phyloP scores from a whole-genome alignment of 495 filamentous ascomycete genomes.

The Usnea hakonensis region DNA sequence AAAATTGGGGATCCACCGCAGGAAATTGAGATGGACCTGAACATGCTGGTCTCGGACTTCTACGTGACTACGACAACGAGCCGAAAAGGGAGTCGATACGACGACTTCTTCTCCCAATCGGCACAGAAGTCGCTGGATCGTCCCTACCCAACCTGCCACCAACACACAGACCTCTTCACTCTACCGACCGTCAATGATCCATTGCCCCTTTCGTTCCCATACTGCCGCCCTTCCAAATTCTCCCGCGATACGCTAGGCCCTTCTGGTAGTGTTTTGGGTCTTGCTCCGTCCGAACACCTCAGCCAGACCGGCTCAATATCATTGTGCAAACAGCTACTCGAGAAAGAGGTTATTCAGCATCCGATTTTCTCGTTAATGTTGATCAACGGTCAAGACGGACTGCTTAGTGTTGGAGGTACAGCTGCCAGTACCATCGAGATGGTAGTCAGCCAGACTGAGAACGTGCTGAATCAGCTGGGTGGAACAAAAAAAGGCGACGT shows the following conservation, averaged over 20 bases:
- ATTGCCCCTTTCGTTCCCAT: slow-evolving; percentile 25
- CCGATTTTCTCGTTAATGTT: slow-evolving; percentile 29
- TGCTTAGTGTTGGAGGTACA: slow-evolving; percentile 32
- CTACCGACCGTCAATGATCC: slow-evolving; percentile 26
- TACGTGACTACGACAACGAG: slow-evolving; percentile 29
- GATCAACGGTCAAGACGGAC: slow-evolving; percentile 28
- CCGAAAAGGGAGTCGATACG: slow-evolving; percentile 25
- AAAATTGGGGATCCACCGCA: slow-evolving; percentile 27
- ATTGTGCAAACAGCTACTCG: slow-evolving; percentile 25
- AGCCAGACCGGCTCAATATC: slow-evolving; percentile 24
- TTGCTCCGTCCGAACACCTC: slow-evolving; percentile 28
- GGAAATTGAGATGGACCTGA: slow-evolving; percentile 29
- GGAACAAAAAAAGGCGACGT: slow-evolving; percentile 14
- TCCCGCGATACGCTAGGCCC: slow-evolving; percentile 25
- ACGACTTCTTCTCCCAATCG: slow-evolving; percentile 26
- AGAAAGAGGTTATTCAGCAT: slow-evolving; percentile 22
- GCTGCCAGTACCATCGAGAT: slow-evolving; percentile 21
- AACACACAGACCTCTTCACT: slow-evolving; percentile 26
- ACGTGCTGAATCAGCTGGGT: slow-evolving; percentile 23
- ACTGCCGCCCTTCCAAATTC: slow-evolving; percentile 29
- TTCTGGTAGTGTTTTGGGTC: slow-evolving; percentile 28
- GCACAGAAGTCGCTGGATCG: slow-evolving; percentile 22
- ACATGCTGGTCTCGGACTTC: slow-evolving; percentile 32
- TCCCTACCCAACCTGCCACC: slow-evolving; percentile 26
- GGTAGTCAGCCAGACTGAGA: slow-evolving; percentile 23